Base-by-base conservation (phyloP, 176 grass and related monocot genomes). In the Paspalum notatum region DNA sequence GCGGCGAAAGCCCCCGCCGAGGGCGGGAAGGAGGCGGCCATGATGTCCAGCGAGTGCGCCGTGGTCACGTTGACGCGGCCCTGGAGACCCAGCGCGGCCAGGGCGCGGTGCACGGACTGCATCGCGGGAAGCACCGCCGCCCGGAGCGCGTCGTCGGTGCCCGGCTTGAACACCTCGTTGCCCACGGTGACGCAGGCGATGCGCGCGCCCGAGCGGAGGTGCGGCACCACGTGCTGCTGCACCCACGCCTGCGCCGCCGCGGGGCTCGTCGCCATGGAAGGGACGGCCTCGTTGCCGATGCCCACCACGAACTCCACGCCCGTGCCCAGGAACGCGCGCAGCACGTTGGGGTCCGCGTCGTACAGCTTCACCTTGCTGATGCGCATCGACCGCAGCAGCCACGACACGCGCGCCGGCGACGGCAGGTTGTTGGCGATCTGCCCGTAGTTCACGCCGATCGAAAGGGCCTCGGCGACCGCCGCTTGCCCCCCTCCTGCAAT, bases 331-430 rank as follows among this genome's bases (percentile, higher is more conserved):
- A 95, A 95, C 1, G 93, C 85, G 8, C 71, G 84, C 56, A 95
- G 75, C 0, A 95, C 93, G n/a, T 57, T 85, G 12, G 78, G 63
- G 74, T 95, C 93, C 0, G 90, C 78, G 81, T 95, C 93, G 55
- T 86, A 95, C 12, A 95, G 85, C 85, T 90, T 95, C 87, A 92
- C 87, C 82, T 85, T 95, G 63, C 67, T 88, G 74, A 95, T 82
- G 25, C 72, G 75, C 24, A 95, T 43, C 15, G 93, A 92, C 5
- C 86, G 85, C 74, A 95, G 82, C 57, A 95, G 82, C 49, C 57
- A 77, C 38, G 84, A 89, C 17, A 95, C 93, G 20, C 58, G 78
- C 14, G 58, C 39, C 22, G 87, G 93, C 38, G 90, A 73, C 0
- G 93, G 93, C 2, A 95, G 85, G 74, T 95, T 90, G 78, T 90